phyloP scores from a whole-genome alignment of 1,284 basidiomycete genomes.

The Phlebopus sp. region DNA sequence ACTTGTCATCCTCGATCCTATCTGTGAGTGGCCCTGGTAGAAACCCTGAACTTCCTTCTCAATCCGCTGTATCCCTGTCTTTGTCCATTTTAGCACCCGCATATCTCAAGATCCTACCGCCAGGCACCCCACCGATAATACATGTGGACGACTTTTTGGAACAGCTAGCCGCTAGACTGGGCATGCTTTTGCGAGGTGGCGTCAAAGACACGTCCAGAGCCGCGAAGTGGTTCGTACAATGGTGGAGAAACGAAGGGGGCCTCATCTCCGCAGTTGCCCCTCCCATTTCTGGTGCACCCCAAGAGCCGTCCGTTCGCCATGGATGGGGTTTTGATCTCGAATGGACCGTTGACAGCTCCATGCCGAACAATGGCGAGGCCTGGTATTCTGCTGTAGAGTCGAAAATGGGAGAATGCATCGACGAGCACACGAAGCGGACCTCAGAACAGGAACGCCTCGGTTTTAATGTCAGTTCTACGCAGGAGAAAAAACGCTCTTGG shows the following conservation, averaged over 20 bases:
- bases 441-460: constrained; percentile 51
- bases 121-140: constrained; percentile 51
- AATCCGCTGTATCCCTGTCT: background rate
- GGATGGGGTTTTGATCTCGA: constrained; percentile 85
- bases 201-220: constrained; percentile 68
- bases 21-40: constrained; percentile 46
- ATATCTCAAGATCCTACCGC: constrained; percentile 63
- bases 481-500: constrained; percentile 61
- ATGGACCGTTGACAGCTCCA: constrained; percentile 43
- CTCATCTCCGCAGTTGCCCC: constrained; percentile 46
- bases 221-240: constrained; percentile 75
- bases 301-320: constrained; percentile 25
- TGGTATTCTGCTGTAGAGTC: constrained; percentile 43
- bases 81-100: constrained; percentile 49
- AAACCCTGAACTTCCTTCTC: constrained; percentile 9
- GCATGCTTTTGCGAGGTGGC: constrained; percentile 80
- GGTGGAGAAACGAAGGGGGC: constrained; percentile 80
- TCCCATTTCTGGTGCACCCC: constrained; percentile 13
- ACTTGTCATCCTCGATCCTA: constrained; percentile 74
- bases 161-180: constrained; percentile 68
- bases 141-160: constrained; percentile 66
- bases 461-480: constrained; percentile 62
- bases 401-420: constrained; percentile 71
- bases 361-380: constrained; percentile 11
- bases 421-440: constrained; percentile 43